Evolutionary conservation across 2,329 filamentous ascomycete genomes (phyloP).

Genomic region (Dothistroma septosporum): DNA sequence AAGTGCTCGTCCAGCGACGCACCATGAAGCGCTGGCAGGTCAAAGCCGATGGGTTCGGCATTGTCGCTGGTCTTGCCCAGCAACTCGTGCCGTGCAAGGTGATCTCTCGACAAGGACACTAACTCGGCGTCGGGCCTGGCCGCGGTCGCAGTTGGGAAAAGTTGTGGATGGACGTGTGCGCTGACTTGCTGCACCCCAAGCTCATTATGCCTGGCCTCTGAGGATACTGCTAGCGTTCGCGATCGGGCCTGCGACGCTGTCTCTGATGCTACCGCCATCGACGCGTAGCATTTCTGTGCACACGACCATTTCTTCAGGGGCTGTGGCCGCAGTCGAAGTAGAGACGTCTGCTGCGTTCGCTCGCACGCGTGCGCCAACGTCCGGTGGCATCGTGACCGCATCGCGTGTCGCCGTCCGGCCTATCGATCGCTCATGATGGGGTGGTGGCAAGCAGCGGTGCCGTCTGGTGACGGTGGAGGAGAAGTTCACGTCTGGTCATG

Average conservation of each 20-base stretch:
- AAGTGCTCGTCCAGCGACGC: constrained; percentile 90
- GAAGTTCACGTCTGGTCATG: not conserved
- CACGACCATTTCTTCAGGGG: constrained; percentile 26
- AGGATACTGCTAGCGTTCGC: constrained; percentile 31
- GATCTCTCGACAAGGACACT: constrained; percentile 73
- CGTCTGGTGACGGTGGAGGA: not conserved
- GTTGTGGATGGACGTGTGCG: constrained; percentile 71
- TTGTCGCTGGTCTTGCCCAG: constrained; percentile 85
- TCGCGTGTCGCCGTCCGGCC: constrained; percentile 13
- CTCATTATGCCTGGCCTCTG: constrained; percentile 73
- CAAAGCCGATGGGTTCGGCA: constrained; percentile 70
- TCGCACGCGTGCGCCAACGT: constrained; percentile 30
- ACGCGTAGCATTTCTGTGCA: constrained; percentile 21
- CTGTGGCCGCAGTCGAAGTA: constrained; percentile 31
- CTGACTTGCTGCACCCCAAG: constrained; percentile 94
- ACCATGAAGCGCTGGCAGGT: constrained; percentile 76
- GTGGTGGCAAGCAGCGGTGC: not conserved
- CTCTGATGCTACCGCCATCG: constrained; percentile 8
- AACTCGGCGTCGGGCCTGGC: constrained; percentile 71
- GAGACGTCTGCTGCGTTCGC: constrained; percentile 36
- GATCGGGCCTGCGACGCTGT: constrained; percentile 5
- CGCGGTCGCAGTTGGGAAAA: constrained; percentile 60
- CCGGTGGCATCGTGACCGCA: constrained; percentile 34
- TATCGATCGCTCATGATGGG: constrained; percentile 7
- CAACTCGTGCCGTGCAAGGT: constrained; percentile 79